A percentile compares a stretch with the other conserved stretches of the same genome.
Conservation (phyloP, 805 yeast genomes). For the Candida stauntonica region DNA sequence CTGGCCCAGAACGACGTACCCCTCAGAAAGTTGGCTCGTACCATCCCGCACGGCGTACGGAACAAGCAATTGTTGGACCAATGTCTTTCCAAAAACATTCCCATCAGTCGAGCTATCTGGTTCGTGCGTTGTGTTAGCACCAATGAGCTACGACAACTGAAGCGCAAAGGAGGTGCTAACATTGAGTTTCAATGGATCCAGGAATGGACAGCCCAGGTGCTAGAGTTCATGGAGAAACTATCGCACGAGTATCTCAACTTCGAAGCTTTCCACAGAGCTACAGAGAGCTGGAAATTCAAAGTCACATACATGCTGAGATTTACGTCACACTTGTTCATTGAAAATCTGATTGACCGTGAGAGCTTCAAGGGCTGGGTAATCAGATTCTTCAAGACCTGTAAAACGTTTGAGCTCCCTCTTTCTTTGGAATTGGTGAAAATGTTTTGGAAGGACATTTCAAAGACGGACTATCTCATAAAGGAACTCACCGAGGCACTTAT, state of each 20-base stretch:
- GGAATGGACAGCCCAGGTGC: constrained; percentile 88
- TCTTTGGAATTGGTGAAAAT: constrained; percentile 51
- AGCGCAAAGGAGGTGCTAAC: constrained; percentile 40
- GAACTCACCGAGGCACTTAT: constrained; percentile 61
- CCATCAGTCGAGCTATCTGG: constrained; percentile 85
- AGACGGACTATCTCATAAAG: constrained; percentile 54
- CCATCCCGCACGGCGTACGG: constrained; percentile 87
- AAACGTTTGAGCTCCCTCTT: constrained; percentile 40
- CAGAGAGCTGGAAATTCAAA: constrained; percentile 46
- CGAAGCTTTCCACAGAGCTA: constrained; percentile 24
- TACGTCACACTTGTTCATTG: constrained; percentile 61
- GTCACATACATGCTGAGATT: constrained; percentile 59
- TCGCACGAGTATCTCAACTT: constrained; percentile 32
- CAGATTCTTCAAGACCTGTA: constrained; percentile 42
- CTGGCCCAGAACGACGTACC: constrained; percentile 67
- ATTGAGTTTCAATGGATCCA: constrained; percentile 64
- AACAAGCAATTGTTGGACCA: constrained; percentile 71
- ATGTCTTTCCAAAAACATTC: constrained; percentile 61
- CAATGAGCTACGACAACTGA: constrained; percentile 62
- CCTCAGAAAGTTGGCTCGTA: constrained; percentile 61
- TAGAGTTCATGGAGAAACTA: constrained; percentile 46
- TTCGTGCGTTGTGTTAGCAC: constrained; percentile 81
- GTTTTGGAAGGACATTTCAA: constrained; percentile 67
- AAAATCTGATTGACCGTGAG: constrained; percentile 59
- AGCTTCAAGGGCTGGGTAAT: constrained; percentile 62